phyloP scores from a whole-genome alignment of 1,284 basidiomycete species.

The Leccinum fallax region DNA sequence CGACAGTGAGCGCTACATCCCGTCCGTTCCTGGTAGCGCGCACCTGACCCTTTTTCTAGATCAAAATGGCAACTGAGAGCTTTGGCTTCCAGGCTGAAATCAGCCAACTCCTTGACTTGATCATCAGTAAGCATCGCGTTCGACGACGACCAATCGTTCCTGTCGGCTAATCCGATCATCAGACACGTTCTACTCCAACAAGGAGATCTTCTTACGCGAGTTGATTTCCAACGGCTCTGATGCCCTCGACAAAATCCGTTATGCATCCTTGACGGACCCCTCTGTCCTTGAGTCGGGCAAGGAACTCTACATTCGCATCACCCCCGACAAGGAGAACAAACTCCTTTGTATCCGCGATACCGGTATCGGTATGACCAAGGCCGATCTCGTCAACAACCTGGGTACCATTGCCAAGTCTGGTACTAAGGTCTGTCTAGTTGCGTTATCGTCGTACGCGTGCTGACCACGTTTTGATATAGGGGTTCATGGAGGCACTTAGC shows the following conservation, averaged over 20 bases:
- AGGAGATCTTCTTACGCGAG: conserved; percentile 98
- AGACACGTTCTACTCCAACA: conserved; percentile 99
- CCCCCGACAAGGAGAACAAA: conserved; percentile 96
- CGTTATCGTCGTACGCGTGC: conserved; percentile 5
- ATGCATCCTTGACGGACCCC: conserved; percentile 90
- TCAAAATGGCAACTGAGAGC: conserved; percentile 74
- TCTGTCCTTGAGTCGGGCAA: conserved; percentile 85
- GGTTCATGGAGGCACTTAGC: conserved; percentile 96
- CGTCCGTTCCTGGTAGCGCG: not conserved
- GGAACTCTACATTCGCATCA: conserved; percentile 92
- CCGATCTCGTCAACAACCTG: conserved; percentile 97
- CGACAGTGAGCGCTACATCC: conserved; percentile 20
- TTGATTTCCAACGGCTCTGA: conserved; percentile 92
- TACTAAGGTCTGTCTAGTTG: conserved; percentile 62
- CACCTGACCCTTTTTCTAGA: conserved; percentile 20
- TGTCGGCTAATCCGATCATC: conserved; percentile 7
- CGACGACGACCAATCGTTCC: not conserved
- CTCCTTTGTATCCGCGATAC: conserved; percentile 91
- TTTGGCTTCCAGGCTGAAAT: conserved; percentile 98
- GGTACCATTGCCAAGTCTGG: conserved; percentile 99
- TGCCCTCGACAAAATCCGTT: conserved; percentile 97
- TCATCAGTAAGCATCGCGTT: conserved; percentile 69
- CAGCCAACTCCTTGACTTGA: conserved; percentile 89
- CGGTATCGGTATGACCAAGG: conserved; percentile 99
- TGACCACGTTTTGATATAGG: conserved; percentile 50